Base-by-base conservation (phyloP, 225 moss, liverwort and hornwort genomes). In the Pseudoscleropodium purum region DNA sequence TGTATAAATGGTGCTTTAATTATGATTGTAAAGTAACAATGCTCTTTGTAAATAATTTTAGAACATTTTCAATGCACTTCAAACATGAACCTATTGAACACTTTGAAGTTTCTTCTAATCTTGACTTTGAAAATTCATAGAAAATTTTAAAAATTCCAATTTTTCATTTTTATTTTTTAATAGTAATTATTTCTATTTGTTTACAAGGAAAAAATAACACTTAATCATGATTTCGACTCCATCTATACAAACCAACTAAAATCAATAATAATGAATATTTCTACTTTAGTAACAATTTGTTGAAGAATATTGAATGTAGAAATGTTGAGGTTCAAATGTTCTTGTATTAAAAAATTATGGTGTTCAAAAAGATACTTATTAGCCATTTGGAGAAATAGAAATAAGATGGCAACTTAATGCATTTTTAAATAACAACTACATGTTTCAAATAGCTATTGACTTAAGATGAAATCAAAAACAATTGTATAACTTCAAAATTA, bases 211-310 rank as follows among this genome's bases (percentile, higher is more conserved):
- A 43, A 43, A 43, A 43, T 15, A 43, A 16, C 27, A 29, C 2
- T 17, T 10, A 73, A 16, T 29, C 43, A 45, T 43, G 27, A 10
- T 43, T 43, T 45, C 27, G 43, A 43, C 43, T 73, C 16, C 9
- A 73, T 27, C 27, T 43, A 27, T 27, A 15, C 0, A 43, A 4
- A 41, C 9, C 0, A 70, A 1, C 3, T 73, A 27, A 27, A 73
- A 43, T 73, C 5, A 73, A 27, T 0, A 2, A 5, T 73, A 43
- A 9, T 73, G 26, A 27, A 10, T 26, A 4, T 41, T 73, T 43
- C 6, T 43, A 73, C 5, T 9, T 5, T 5, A 2, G 3, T 25
- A 9, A 43, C 9, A 43, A 43, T 0, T 0, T 0, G 16, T 15
- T 43, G 9, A 43, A 43, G 9, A 43, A 43, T 72, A 41, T 26